Evolutionary conservation across 495 filamentous ascomycete genomes (phyloP).

Genomic region (Xylaria scruposa): DNA sequence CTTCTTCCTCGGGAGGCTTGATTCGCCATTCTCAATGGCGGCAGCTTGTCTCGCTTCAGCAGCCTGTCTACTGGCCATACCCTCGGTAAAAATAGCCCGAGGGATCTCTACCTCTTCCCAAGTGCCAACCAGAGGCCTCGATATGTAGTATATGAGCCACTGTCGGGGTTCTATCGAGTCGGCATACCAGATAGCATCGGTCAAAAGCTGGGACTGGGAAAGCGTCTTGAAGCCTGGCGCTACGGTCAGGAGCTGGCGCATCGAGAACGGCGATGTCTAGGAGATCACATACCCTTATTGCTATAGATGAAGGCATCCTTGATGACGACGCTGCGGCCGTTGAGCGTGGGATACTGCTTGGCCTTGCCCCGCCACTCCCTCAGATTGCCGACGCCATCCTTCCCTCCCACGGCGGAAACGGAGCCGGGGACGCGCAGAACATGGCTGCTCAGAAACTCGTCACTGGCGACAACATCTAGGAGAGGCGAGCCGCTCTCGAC

Average conservation of each 20-base stretch:
- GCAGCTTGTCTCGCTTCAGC: conserved; percentile 43
- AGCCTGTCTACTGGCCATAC: conserved; percentile 38
- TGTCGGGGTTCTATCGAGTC: conserved; percentile 80
- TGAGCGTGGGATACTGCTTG: conserved; percentile 88
- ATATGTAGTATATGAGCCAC: conserved; percentile 98
- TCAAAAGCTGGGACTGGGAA: conserved; percentile 86
- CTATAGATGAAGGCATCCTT: conserved; percentile 94
- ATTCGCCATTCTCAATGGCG: conserved; percentile 42
- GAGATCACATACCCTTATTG: conserved; percentile 79
- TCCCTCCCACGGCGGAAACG: conserved; percentile 62
- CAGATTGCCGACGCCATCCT: conserved; percentile 72
- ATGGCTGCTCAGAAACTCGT: conserved; percentile 97
- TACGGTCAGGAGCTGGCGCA: conserved; percentile 25
- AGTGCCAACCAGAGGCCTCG: conserved; percentile 84
- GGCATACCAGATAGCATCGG: conserved; percentile 86
- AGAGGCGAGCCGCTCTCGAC: conserved; percentile 80
- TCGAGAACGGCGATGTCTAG: background rate
- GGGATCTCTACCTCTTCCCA: conserved; percentile 75
- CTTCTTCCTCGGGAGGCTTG: conserved; percentile 72
- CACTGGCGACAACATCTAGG: conserved; percentile 80
- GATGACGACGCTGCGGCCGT: conserved; percentile 91
- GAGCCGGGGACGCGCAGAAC: conserved; percentile 81
- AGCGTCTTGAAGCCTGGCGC: conserved; percentile 84
- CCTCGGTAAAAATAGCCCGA: conserved; percentile 63
- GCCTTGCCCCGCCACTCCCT: conserved; percentile 92